Percentiles rank a stretch among this genome's conserved stretches.
Conservation (phyloP, 495 filamentous ascomycete species). For the Penicillium flavigenum region DNA sequence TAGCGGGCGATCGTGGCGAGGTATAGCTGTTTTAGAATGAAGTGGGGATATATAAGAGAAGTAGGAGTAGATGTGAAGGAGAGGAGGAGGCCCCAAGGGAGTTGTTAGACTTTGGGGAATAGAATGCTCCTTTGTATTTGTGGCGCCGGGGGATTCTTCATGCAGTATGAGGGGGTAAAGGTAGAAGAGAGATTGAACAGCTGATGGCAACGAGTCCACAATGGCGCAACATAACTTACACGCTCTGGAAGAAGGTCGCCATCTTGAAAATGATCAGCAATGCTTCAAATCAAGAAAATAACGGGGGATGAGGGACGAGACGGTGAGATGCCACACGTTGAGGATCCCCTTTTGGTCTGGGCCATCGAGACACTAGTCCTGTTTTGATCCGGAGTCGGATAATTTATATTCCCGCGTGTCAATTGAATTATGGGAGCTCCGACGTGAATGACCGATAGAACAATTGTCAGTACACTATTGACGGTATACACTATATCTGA, state of each 20-base stretch:
- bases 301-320: constrained; percentile 7
- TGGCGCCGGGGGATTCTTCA: constrained; percentile 22
- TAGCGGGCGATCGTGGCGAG: constrained; percentile 43
- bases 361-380: constrained; percentile 27
- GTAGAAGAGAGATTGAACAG: constrained; percentile 13
- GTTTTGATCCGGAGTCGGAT: constrained; percentile 4
- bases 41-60: background rate
- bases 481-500: background rate
- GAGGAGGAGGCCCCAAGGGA: background rate
- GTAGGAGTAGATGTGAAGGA: background rate
- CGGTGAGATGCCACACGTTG: constrained; percentile 14
- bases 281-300: constrained; percentile 12
- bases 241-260: constrained; percentile 77
- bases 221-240: constrained; percentile 57
- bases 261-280: constrained; percentile 44
- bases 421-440: constrained; percentile 11
- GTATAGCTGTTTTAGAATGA: constrained; percentile 22
- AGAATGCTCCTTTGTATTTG: constrained; percentile 28
- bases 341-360: constrained; percentile 31
- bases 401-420: constrained; percentile 10
- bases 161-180: constrained; percentile 27
- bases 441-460: background rate
- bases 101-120: constrained; percentile 16
- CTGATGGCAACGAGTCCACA: constrained; percentile 3
- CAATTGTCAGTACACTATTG: constrained; percentile 3